Conservation (phyloP, 108 stramenopile genomes). For the Skeletonema menzelii region DNA sequence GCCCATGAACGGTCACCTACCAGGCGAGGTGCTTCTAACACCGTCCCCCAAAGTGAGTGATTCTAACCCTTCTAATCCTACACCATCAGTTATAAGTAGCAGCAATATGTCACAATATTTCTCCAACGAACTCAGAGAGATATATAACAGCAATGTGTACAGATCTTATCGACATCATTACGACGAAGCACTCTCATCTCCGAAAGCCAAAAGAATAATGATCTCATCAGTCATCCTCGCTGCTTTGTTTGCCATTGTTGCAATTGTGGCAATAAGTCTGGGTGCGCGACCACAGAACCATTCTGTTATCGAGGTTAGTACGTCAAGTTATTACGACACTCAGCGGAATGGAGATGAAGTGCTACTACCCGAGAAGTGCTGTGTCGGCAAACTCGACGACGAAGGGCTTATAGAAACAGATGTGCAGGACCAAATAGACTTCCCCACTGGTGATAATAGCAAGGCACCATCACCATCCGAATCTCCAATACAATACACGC, state of each 20-base stretch:
- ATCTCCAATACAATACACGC: neutral
- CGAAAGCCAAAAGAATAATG: neutral
- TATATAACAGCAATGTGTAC: neutral
- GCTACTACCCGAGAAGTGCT: slow-evolving; percentile 2
- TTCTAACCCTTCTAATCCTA: neutral
- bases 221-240: neutral
- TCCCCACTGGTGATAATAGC: neutral
- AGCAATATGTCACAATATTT: slow-evolving; percentile 4
- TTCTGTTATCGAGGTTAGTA: neutral
- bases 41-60: neutral
- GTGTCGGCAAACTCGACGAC: neutral
- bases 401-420: neutral
- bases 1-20: neutral
- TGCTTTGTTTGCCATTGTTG: slow-evolving; percentile 6
- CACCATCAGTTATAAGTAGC: slow-evolving; percentile 8
- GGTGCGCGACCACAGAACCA: neutral
- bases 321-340: neutral
- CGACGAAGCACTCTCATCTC: neutral
- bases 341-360: neutral
- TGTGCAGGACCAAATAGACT: neutral
- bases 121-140: slow-evolving; percentile 10
- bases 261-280: neutral
- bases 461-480: neutral
- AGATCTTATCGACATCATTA: slow-evolving; percentile 1
- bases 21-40: neutral